Evolutionary conservation across 768 basidiomycete species (phyloP).

Genomic region (Suillus sp.): DNA sequence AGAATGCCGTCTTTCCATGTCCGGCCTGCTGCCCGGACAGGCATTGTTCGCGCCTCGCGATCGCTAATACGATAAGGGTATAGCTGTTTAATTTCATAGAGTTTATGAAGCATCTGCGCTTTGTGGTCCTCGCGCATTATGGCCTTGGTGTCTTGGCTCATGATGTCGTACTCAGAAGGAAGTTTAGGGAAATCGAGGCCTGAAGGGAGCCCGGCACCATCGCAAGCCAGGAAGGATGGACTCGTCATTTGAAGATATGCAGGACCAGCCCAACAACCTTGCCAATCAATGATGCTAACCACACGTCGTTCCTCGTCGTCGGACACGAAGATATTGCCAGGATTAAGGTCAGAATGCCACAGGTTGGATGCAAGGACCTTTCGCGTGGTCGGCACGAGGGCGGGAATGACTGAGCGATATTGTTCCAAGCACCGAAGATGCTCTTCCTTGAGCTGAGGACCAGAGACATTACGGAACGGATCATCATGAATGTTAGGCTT

Average conservation of each 20-base stretch:
- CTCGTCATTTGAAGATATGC: conserved; percentile 20
- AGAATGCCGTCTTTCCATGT: conserved; percentile 23
- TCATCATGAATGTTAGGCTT: conserved; percentile 20
- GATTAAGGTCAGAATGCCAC: conserved; percentile 35
- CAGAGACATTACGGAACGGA: conserved; percentile 20
- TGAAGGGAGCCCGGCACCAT: conserved; percentile 8
- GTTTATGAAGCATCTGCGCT: conserved; percentile 20
- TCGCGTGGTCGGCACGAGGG: conserved; percentile 24
- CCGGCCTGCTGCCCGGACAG: conserved; percentile 21
- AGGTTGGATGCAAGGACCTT: conserved; percentile 26
- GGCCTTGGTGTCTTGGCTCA: conserved; percentile 16
- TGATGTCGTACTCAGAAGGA: conserved; percentile 15
- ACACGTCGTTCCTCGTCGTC: conserved; percentile 19
- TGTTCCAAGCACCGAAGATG: conserved; percentile 26
- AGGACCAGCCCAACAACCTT: conserved; percentile 23
- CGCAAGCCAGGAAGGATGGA: conserved; percentile 17
- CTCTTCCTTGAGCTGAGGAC: conserved; percentile 20
- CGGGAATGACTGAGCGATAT: conserved; percentile 26
- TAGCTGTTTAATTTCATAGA: conserved; percentile 22
- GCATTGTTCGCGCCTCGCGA: conserved; percentile 17
- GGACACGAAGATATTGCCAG: conserved; percentile 29
- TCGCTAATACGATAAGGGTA: conserved; percentile 18
- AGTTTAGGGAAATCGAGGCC: conserved; percentile 20
- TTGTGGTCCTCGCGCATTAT: conserved; percentile 16
- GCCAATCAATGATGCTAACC: conserved; percentile 35